Base-by-base conservation (phyloP, 2,329 filamentous ascomycete species). In the Microsporum audouinii region DNA sequence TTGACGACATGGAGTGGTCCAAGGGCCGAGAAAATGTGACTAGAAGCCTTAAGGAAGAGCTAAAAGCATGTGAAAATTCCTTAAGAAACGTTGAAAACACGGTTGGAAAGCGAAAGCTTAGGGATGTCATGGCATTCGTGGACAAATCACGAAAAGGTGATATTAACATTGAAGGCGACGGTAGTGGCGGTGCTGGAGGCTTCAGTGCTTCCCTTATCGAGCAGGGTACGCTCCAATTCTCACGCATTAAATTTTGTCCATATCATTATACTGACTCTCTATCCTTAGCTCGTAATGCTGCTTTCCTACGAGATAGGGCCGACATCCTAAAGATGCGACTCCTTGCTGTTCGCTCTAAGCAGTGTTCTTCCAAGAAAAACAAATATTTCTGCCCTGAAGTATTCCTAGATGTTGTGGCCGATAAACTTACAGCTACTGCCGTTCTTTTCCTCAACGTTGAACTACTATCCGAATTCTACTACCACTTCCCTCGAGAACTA, bases 401-500 rank as follows among this genome's bases (percentile, higher is more conserved):
- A 14, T 99, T 99, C 78, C 84, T 99, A n/a, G 91, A 99, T 69
- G 91, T 95, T 2, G 94, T 96, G 1, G 91, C 94, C 1, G 89
- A 91, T 67, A 97, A 97, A 75, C 83, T 99, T 57, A 95, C 92
- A 2, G 88, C 90, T 1, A 99, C 94, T 0, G 92, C 94, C 1
- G 94, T 99, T 6, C 84, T 99, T 0, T 99, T 99, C 80, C 82
- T 99, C 34, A 96, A 99, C 70, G 94, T 97, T 8, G 95, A 99
- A 76, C 82, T 99, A 23, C 83, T 99, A 17, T 92, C 89, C 1
- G 95, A 99, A 71, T 99, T 97, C 73, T 96, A 96, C 77, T 96
- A 96, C 76, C 91, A 94, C 71, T 99, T 99, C 75, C 94, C 94
- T 0, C 84, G 94, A 43, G 91, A 96, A 71, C 82, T 99, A 10